Evolutionary conservation across 2,329 filamentous ascomycete genomes (phyloP).

Genomic region (Fusarium chlamydosporum): DNA sequence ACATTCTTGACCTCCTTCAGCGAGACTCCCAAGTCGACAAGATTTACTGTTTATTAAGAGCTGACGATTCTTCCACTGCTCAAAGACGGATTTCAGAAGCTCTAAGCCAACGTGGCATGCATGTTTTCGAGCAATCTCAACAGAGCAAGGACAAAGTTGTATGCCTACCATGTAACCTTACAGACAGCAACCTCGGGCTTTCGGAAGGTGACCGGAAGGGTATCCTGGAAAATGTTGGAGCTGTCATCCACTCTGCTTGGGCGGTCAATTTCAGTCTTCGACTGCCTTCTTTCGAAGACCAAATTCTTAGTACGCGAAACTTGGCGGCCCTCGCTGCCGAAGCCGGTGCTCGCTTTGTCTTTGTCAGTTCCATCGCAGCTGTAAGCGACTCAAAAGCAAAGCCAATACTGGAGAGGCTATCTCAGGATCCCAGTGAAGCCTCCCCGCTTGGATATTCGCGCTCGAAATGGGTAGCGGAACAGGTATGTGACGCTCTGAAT

Average conservation of each 20-base stretch:
- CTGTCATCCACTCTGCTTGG: conserved; percentile 67
- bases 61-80: conserved; percentile 18
- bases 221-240: conserved; percentile 1
- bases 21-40: conserved; percentile 10
- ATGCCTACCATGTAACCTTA: conserved; percentile 39
- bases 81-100: conserved; percentile 31
- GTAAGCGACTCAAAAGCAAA: conserved; percentile 54
- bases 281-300: conserved; percentile 65
- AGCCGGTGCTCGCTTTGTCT: conserved; percentile 57
- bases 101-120: conserved; percentile 14
- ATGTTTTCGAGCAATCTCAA: neutral
- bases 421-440: conserved; percentile 34
- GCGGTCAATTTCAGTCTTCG: conserved; percentile 69
- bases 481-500: conserved; percentile 54
- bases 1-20: conserved; percentile 57
- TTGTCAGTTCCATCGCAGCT: conserved; percentile 65
- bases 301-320: conserved; percentile 61
- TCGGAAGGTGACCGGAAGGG: neutral
- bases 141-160: conserved; percentile 15
- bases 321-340: conserved; percentile 57
- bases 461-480: conserved; percentile 60
- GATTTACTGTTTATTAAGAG: conserved; percentile 60
- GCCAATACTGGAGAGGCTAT: conserved; percentile 53
- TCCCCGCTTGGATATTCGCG: conserved; percentile 61
- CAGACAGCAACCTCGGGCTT: conserved; percentile 19